Percentiles rank a stretch among this genome's conserved stretches.
phyloP scores from a whole-genome alignment of 2,329 filamentous ascomycete species.

The Xylariaceae sp. region DNA sequence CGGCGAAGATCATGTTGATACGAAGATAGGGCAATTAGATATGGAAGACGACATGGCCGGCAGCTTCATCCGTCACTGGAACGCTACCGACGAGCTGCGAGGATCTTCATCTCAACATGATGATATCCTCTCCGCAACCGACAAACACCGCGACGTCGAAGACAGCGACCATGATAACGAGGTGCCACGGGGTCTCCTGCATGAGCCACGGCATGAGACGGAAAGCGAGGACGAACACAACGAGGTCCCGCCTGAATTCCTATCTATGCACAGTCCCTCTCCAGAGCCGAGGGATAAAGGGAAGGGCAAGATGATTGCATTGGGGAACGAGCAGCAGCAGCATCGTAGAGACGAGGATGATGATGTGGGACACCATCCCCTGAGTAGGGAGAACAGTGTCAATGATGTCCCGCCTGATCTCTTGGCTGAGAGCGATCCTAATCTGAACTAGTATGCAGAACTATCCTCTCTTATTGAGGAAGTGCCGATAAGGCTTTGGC shows the following conservation, averaged over 20 bases:
- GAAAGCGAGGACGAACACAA: constrained; percentile 27
- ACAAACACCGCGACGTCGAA: not conserved
- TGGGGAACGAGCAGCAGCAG: not conserved
- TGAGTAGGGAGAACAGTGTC: constrained; percentile 24
- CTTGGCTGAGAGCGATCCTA: constrained; percentile 21
- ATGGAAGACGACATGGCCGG: constrained; percentile 27
- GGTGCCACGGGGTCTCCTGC: constrained; percentile 18
- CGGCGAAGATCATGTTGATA: constrained; percentile 12
- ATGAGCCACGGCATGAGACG: constrained; percentile 17
- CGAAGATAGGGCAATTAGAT: constrained; percentile 11
- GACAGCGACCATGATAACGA: constrained; percentile 18
- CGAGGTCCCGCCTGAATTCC: constrained; percentile 36
- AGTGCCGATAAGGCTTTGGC: too few species aligned
- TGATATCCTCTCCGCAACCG: not conserved
- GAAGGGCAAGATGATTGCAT: not conserved
- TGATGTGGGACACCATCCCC: constrained; percentile 8
- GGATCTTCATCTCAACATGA: constrained; percentile 40
- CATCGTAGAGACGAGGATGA: not conserved
- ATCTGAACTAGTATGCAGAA: not conserved
- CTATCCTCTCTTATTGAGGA: not conserved
- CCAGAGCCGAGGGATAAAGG: constrained; percentile 6
- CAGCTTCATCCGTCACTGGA: constrained; percentile 34
- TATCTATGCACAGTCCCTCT: constrained; percentile 40
- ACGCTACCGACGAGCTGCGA: constrained; percentile 30
- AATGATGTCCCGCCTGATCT: constrained; percentile 28